Conservation (phyloP, 768 basidiomycete species). For the Mycena polygramma region DNA sequence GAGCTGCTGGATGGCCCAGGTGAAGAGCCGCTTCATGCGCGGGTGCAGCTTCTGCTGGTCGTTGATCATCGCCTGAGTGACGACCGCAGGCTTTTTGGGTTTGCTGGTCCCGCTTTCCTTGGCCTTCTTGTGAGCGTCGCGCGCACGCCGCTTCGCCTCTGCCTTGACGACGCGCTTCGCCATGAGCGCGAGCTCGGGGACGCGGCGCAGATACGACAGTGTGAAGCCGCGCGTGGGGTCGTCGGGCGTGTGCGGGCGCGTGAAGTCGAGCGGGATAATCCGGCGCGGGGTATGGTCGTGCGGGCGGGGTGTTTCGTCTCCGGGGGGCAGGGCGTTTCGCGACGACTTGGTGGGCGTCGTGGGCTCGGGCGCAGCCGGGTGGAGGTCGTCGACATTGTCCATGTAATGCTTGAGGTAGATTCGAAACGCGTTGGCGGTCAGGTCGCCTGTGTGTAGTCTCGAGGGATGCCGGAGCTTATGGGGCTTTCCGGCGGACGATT, state of each 20-base stretch:
- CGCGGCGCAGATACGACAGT: slow-evolving; percentile 80
- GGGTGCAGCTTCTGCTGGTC: slow-evolving; percentile 46
- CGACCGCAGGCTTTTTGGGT: not conserved
- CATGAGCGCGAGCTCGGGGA: slow-evolving; percentile 77
- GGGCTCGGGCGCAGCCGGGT: slow-evolving; percentile 36
- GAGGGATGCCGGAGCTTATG: slow-evolving; percentile 80
- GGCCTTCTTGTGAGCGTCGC: slow-evolving; percentile 60
- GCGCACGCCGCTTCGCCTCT: slow-evolving; percentile 66
- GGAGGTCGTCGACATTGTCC: slow-evolving; percentile 61
- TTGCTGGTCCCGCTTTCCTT: slow-evolving; percentile 39
- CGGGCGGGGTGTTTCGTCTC: slow-evolving; percentile 45
- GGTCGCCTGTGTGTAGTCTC: slow-evolving; percentile 72
- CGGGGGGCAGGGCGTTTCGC: slow-evolving; percentile 27
- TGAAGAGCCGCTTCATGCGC: slow-evolving; percentile 79
- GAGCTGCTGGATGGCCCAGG: slow-evolving; percentile 72
- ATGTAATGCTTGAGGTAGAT: slow-evolving; percentile 86
- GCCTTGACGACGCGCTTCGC: slow-evolving; percentile 75
- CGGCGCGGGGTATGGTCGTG: slow-evolving; percentile 47
- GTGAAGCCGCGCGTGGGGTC: slow-evolving; percentile 65
- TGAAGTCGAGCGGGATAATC: slow-evolving; percentile 25
- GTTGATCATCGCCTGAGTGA: slow-evolving; percentile 20
- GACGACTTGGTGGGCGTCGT: slow-evolving; percentile 53
- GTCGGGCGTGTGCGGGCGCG: slow-evolving; percentile 19
- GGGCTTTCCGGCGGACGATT: slow-evolving; percentile 32
- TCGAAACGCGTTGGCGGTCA: slow-evolving; percentile 79